Conservation (phyloP, 2,329 filamentous ascomycete species). For the Apiospora sp. region DNA sequence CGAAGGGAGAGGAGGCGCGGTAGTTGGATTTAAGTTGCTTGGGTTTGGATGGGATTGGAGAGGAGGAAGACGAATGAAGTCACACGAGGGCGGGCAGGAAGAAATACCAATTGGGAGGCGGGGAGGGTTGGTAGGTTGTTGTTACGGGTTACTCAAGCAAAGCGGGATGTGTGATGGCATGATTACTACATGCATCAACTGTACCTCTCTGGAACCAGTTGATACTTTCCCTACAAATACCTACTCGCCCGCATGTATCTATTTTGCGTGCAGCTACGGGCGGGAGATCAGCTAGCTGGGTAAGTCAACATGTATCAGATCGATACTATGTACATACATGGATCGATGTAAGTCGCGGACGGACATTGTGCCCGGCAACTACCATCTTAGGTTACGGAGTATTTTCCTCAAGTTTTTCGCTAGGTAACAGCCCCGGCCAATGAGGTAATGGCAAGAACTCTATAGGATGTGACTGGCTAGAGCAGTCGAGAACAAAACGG, state of each 20-base stretch:
- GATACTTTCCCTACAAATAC: neutral
- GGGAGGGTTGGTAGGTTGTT: neutral
- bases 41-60: slow-evolving; percentile 6
- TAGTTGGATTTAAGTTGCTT: slow-evolving; percentile 19
- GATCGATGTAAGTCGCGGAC: neutral
- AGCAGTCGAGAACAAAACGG: neutral
- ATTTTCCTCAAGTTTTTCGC: neutral
- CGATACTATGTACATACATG: neutral
- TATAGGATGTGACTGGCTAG: neutral
- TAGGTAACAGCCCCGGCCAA: neutral
- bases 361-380: neutral
- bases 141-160: slow-evolving; percentile 11
- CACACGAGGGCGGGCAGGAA: neutral
- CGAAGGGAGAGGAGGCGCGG: neutral
- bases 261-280: neutral
- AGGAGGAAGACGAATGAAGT: slow-evolving; percentile 11
- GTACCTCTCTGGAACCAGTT: neutral
- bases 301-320: slow-evolving; percentile 5
- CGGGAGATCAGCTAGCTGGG: neutral
- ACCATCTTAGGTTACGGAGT: neutral
- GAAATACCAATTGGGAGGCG: slow-evolving; percentile 10
- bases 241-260: neutral
- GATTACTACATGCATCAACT: slow-evolving; percentile 20
- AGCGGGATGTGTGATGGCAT: slow-evolving; percentile 18
- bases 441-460: neutral